phyloP scores from a whole-genome alignment of 1,284 basidiomycete species.

The Pholiota adiposa region DNA sequence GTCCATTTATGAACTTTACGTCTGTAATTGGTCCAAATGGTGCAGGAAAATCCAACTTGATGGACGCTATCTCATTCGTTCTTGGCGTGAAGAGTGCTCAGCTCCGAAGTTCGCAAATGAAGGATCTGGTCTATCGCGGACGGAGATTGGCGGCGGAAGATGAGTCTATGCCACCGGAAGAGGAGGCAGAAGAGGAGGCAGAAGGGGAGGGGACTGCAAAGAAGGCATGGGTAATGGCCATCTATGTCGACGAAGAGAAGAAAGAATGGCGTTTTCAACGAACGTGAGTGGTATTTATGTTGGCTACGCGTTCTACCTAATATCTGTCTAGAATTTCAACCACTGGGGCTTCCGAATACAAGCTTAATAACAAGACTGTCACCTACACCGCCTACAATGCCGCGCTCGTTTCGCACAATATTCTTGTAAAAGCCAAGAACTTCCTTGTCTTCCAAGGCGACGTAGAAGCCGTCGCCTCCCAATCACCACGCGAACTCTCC shows the following conservation, averaged over 20 bases:
- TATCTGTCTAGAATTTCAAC: constrained; percentile 73
- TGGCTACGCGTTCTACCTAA: neutral
- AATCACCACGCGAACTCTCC: constrained; percentile 90
- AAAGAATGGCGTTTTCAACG: constrained; percentile 92
- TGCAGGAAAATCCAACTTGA: constrained; percentile 97
- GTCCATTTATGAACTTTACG: constrained; percentile 92
- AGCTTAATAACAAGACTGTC: constrained; percentile 78
- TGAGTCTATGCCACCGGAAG: constrained; percentile 50
- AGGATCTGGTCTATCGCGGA: constrained; percentile 95
- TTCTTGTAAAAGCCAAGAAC: constrained; percentile 99
- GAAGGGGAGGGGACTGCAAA: constrained; percentile 84
- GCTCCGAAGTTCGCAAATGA: constrained; percentile 90
- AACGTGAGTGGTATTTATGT: constrained; percentile 63
- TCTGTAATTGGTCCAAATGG: constrained; percentile 99
- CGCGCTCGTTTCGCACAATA: constrained; percentile 87
- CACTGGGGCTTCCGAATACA: constrained; percentile 87
- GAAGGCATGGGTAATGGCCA: constrained; percentile 94
- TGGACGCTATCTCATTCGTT: constrained; percentile 99
- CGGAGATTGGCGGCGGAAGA: constrained; percentile 71
- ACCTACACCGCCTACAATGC: constrained; percentile 87
- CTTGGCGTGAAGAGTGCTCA: constrained; percentile 95
- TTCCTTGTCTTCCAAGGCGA: constrained; percentile 99
- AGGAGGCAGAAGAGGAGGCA: constrained; percentile 58
- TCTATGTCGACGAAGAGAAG: constrained; percentile 78
- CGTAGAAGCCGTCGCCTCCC: constrained; percentile 96